Evolutionary conservation across 495 filamentous ascomycete species (phyloP).

Genomic region (Podospora bellae-mahoneyi): DNA sequence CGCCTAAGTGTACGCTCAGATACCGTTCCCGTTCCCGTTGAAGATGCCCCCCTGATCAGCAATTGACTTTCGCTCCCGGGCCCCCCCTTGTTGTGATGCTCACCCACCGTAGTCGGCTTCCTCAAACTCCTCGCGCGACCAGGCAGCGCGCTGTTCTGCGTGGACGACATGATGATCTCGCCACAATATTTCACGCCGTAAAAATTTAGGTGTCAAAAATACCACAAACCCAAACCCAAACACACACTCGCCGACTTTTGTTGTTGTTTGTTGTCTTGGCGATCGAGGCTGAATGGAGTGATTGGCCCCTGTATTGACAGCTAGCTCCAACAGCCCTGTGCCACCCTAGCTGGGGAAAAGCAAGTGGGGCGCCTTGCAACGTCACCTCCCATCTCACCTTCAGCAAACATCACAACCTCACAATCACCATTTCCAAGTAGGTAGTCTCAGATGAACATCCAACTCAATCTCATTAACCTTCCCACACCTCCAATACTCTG

Average conservation of each 20-base stretch:
- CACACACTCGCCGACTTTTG: neutral
- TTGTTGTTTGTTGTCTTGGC: neutral
- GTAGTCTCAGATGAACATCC: neutral
- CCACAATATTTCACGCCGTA: neutral
- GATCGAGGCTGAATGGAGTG: neutral
- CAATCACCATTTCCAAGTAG: neutral
- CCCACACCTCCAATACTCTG: too few species aligned
- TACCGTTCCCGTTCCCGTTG: neutral
- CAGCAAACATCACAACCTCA: neutral
- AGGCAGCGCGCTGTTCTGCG: slow-evolving; percentile 32
- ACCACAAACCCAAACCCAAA: neutral
- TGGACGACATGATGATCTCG: slow-evolving; percentile 19
- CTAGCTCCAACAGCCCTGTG: neutral
- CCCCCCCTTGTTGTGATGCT: slow-evolving; percentile 12
- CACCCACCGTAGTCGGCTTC: slow-evolving; percentile 27
- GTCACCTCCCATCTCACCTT: neutral
- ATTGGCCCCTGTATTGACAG: neutral
- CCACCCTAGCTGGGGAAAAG: neutral
- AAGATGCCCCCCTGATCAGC: slow-evolving; percentile 37
- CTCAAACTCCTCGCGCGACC: slow-evolving; percentile 46
- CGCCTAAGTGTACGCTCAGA: neutral
- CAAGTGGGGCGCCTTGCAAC: neutral
- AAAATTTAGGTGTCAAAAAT: neutral
- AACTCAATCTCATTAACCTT: neutral
- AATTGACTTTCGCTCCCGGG: slow-evolving; percentile 28